These are phyloP conservation scores for Takakia lepidozioides DNA, from an alignment of 225 moss, liverwort and hornwort species.

Conservation along the genomic window DNA sequence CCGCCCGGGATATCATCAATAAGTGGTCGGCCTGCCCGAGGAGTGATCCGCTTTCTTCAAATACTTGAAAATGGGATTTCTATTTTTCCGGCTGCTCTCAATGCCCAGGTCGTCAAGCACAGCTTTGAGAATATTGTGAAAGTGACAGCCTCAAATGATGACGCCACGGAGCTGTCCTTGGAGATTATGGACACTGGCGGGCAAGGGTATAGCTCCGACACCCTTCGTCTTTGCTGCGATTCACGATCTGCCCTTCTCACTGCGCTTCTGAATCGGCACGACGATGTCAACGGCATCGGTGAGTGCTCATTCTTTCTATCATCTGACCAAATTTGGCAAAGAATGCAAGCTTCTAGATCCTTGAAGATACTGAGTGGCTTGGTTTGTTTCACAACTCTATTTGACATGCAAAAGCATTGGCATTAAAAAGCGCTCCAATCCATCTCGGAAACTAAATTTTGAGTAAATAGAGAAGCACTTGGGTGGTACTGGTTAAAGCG, in stretches of 20 bases:
- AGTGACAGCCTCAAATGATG: constrained; percentile 68
- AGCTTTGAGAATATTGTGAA: constrained; percentile 89
- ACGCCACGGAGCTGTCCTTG: constrained; percentile 72
- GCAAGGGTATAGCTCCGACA: constrained; percentile 42
- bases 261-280: constrained; percentile 79
- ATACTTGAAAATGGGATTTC: constrained; percentile 87
- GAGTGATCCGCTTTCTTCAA: constrained; percentile 72
- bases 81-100: constrained; percentile 57
- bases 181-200: constrained; percentile 70
- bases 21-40: constrained; percentile 36
- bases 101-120: constrained; percentile 72
- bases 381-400: no score
- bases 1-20: constrained; percentile 25
- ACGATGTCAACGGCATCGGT: constrained; percentile 99
- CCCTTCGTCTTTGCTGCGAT: constrained; percentile 72
- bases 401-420: no score
- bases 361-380: no score
- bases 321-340: no score
- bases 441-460: no score
- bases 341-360: no score
- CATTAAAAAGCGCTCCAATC: no score
- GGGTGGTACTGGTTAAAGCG: no score
- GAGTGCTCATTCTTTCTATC: constrained; percentile 9
- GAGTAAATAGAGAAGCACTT: no score
- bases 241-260: constrained; percentile 87